Conservation (phyloP, 257 asterid species). For the Rauvolfia tetraphylla region DNA sequence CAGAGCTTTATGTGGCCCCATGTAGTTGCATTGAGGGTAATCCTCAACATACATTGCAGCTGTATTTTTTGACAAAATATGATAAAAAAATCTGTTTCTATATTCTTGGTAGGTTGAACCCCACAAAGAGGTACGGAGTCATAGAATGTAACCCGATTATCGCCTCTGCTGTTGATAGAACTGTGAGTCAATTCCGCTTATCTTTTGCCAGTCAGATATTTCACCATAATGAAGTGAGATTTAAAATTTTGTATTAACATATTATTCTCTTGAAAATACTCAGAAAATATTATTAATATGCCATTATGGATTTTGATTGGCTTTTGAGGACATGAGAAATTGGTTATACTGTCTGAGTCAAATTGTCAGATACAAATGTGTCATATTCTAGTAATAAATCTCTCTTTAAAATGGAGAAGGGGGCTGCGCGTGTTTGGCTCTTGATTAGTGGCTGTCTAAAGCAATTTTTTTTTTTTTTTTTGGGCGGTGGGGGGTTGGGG, state of each 20-base stretch:
- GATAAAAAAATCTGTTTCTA: not conserved
- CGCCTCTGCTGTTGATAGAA: slow-evolving; percentile 71
- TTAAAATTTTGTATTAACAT: not conserved
- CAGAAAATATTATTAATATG: not conserved
- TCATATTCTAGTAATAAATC: not conserved
- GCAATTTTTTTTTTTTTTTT: too few species aligned
- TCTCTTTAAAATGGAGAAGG: not conserved
- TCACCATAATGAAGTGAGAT: not conserved
- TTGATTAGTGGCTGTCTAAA: not conserved
- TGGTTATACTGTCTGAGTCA: not conserved
- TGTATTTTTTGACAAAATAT: not conserved
- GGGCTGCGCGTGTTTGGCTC: not conserved
- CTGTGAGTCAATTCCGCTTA: slow-evolving; percentile 50
- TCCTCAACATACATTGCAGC: not conserved
- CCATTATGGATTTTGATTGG: not conserved
- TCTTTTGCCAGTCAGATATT: not conserved
- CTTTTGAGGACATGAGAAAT: not conserved
- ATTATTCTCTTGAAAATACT: not conserved
- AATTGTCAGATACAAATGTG: not conserved
- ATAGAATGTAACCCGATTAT: slow-evolving; percentile 93
- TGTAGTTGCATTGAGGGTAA: not conserved
- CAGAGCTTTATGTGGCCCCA: not conserved
- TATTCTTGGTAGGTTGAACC: slow-evolving; percentile 50
- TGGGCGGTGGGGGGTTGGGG: too few species aligned
- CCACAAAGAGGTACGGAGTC: slow-evolving; percentile 75